Conservation (phyloP, 441 rosid genomes). For the Populus hybrid region DNA sequence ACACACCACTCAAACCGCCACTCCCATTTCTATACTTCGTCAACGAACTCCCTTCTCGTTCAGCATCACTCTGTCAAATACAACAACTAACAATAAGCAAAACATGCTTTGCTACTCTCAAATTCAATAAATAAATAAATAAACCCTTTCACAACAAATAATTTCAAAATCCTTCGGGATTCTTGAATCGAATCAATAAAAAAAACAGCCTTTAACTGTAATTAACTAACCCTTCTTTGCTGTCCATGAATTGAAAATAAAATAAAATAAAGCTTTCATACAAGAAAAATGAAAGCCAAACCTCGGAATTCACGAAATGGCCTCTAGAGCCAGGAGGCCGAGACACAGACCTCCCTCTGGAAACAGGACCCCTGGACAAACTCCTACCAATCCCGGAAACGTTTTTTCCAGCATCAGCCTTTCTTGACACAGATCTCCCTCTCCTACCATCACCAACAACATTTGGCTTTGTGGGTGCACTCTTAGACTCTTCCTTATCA, state of each 20-base stretch:
- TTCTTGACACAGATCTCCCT: slow-evolving; percentile 52
- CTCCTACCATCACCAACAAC: slow-evolving; percentile 21
- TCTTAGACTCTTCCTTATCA: neutral
- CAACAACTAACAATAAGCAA: neutral
- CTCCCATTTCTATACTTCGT: slow-evolving; percentile 22
- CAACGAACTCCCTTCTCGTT: slow-evolving; percentile 28
- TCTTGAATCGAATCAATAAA: neutral
- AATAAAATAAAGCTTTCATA: neutral
- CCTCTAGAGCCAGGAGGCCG: slow-evolving; percentile 35
- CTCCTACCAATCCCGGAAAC: slow-evolving; percentile 31
- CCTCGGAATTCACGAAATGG: slow-evolving; percentile 38
- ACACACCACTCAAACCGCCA: slow-evolving; percentile 6
- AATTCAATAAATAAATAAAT: neutral
- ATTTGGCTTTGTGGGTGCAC: slow-evolving; percentile 1
- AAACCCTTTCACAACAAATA: neutral
- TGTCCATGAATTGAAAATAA: too few relatives aligned
- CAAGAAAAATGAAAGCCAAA: slow-evolving; percentile 7
- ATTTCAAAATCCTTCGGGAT: neutral
- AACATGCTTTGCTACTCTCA: neutral
- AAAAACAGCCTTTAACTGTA: neutral
- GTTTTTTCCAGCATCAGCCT: slow-evolving; percentile 11
- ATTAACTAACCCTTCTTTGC: neutral
- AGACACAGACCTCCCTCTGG: slow-evolving; percentile 54
- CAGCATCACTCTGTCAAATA: slow-evolving; percentile 38
- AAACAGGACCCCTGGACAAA: slow-evolving; percentile 35